These are phyloP conservation scores for Phyllosticta capitalensis DNA, from an alignment of 2,329 filamentous ascomycete genomes.

Conservation along the genomic window DNA sequence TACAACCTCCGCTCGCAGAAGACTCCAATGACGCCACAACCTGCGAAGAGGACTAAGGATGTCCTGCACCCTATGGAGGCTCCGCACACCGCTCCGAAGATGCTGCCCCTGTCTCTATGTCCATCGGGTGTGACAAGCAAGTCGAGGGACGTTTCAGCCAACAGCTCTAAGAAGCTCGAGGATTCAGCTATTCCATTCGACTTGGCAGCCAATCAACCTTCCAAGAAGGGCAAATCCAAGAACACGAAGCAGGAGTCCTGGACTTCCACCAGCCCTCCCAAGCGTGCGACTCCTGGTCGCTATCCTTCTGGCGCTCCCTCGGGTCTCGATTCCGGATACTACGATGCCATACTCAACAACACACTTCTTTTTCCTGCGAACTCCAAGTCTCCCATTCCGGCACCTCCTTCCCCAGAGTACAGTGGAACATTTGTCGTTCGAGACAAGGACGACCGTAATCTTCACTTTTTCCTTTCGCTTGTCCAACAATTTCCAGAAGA, in stretches of 20 bases:
- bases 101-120: neutral
- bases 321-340: slow-evolving; percentile 8
- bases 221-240: neutral
- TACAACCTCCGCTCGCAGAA: slow-evolving; percentile 1
- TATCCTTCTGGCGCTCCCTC: slow-evolving; percentile 10
- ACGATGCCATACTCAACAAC: slow-evolving; percentile 6
- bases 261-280: slow-evolving; percentile 16
- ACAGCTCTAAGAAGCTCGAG: neutral
- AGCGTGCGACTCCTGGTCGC: slow-evolving; percentile 19
- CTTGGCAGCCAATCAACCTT: neutral
- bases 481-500: slow-evolving; percentile 35
- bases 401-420: neutral
- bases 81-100: slow-evolving; percentile 6
- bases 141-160: neutral
- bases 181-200: slow-evolving; percentile 4
- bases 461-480: slow-evolving; percentile 35
- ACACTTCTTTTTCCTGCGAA: slow-evolving; percentile 12
- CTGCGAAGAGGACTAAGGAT: neutral
- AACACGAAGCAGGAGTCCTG: slow-evolving; percentile 9
- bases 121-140: neutral
- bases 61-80: neutral
- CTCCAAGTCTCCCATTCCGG: slow-evolving; percentile 9
- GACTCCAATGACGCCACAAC: neutral
- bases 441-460: slow-evolving; percentile 36
- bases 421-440: slow-evolving; percentile 24